Evolutionary conservation across 2,329 filamentous ascomycete species (phyloP).

Genomic region (Penicillium psychrosexuale): DNA sequence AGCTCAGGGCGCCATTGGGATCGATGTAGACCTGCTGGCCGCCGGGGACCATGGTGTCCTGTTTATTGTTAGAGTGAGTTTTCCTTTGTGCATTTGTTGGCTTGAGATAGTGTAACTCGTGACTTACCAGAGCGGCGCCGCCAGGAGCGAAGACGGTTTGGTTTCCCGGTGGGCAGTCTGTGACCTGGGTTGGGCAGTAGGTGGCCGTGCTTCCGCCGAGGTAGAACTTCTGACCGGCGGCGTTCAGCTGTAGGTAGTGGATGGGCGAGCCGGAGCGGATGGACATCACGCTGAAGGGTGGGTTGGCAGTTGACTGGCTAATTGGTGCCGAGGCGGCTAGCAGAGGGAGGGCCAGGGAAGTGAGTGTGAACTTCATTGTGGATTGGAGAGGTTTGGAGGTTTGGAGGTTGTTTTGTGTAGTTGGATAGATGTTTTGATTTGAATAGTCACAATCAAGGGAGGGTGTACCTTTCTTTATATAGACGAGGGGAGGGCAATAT

Average conservation of each 20-base stretch:
- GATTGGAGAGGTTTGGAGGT: neutral
- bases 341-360: slow-evolving; percentile 26
- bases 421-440: neutral
- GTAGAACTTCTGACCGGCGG: slow-evolving; percentile 50
- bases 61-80: slow-evolving; percentile 20
- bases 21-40: slow-evolving; percentile 61
- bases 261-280: slow-evolving; percentile 49
- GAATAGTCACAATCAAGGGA: neutral
- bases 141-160: slow-evolving; percentile 48
- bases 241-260: slow-evolving; percentile 48
- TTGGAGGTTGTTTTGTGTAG: neutral
- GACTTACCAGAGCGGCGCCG: slow-evolving; percentile 34
- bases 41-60: slow-evolving; percentile 57
- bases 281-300: slow-evolving; percentile 45
- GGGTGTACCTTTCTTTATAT: slow-evolving; percentile 2
- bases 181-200: slow-evolving; percentile 48
- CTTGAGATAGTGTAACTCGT: slow-evolving; percentile 7
- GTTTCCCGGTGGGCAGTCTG: slow-evolving; percentile 48
- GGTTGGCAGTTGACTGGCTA: slow-evolving; percentile 8
- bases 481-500: neutral
- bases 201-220: slow-evolving; percentile 47
- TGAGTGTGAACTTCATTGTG: slow-evolving; percentile 28
- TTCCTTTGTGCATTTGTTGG: neutral
- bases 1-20: slow-evolving; percentile 54
- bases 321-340: slow-evolving; percentile 27